These are phyloP conservation scores for Phytopythium ostracodes DNA, from an alignment of 352 stramenopile genomes.

Conservation along the genomic window DNA sequence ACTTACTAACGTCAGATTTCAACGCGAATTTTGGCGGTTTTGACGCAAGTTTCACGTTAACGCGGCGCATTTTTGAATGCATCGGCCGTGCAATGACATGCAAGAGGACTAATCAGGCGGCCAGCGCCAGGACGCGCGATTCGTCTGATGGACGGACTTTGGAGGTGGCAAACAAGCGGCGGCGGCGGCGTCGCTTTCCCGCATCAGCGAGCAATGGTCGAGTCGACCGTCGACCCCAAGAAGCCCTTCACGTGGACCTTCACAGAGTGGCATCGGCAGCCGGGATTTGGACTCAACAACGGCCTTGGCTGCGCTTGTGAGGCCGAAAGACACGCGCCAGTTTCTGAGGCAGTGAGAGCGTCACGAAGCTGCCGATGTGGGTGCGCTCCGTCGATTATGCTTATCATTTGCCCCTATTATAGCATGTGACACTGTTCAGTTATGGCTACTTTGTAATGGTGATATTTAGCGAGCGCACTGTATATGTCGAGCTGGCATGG, in stretches of 20 bases:
- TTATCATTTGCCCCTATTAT: no score
- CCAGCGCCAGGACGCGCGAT: background rate
- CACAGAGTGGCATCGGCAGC: background rate
- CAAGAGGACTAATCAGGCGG: slow-evolving; percentile 1
- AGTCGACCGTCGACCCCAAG: background rate
- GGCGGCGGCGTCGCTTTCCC: background rate
- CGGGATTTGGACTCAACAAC: background rate
- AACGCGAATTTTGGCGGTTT: no score
- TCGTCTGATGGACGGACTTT: background rate
- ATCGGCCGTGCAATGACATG: background rate
- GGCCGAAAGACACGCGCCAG: no score
- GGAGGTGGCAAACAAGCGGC: background rate
- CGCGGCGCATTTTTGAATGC: background rate
- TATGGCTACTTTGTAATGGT: no score
- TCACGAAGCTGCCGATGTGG: no score
- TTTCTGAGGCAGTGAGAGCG: background rate
- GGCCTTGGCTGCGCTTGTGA: background rate
- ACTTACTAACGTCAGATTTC: no score
- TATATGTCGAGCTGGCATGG: no score
- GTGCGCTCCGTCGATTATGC: no score
- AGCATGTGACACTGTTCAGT: no score
- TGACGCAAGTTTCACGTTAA: no score
- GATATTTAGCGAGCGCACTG: no score
- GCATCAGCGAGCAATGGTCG: background rate
- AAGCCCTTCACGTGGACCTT: background rate